These are phyloP conservation scores for Cladosporium sp. DNA, from an alignment of 2,329 filamentous ascomycete genomes.

Conservation along the genomic window DNA sequence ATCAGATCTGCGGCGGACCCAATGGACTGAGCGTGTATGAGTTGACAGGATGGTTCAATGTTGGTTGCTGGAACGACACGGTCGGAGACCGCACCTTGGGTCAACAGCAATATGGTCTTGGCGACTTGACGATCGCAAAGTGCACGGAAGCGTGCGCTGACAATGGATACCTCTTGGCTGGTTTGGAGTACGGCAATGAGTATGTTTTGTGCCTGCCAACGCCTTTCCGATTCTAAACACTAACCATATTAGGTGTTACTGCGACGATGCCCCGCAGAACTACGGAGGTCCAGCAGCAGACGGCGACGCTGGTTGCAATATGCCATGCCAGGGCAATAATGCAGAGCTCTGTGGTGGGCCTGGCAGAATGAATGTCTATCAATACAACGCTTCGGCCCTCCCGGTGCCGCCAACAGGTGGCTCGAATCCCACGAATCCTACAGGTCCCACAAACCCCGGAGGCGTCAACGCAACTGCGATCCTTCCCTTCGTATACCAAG, in stretches of 20 bases:
- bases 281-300: constrained; percentile 24
- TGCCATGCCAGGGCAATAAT: constrained; percentile 14
- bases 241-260: constrained; percentile 22
- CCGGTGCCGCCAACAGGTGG: background rate
- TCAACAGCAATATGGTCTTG: constrained; percentile 13
- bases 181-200: constrained; percentile 29
- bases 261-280: constrained; percentile 28
- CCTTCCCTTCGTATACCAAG: constrained; percentile 26
- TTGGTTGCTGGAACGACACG: constrained; percentile 34
- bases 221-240: background rate
- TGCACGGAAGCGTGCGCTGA: constrained; percentile 29
- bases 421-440: background rate
- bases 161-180: constrained; percentile 29
- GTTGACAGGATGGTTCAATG: constrained; percentile 29
- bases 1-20: constrained; percentile 13
- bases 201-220: background rate
- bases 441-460: constrained; percentile 21
- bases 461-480: constrained; percentile 29
- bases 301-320: constrained; percentile 26
- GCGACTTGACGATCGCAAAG: constrained; percentile 24
- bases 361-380: constrained; percentile 23
- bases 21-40: constrained; percentile 28
- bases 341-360: constrained; percentile 8
- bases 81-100: constrained; percentile 20
- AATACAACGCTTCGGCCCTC: constrained; percentile 25